Evolutionary conservation across 345 rosid species (phyloP).

Genomic region (Murraya paniculata): DNA sequence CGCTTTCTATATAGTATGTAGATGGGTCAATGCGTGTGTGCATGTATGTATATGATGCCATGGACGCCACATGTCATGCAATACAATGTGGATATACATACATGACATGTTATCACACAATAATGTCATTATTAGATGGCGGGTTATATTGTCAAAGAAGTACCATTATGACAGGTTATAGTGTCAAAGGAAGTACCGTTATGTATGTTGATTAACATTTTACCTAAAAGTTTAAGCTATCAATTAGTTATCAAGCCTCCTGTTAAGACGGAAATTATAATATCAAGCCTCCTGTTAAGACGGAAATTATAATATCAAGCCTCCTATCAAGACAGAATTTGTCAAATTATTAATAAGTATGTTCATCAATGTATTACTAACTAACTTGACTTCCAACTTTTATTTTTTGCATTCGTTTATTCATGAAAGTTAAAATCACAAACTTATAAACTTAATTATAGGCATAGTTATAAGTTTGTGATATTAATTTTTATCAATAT

Average conservation of each 20-base stretch:
- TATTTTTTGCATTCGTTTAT: too few species aligned
- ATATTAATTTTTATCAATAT: too few species aligned
- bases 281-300: not conserved
- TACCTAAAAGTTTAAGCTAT: not conserved
- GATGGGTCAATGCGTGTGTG: not conserved
- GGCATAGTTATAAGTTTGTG: too few species aligned
- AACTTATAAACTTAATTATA: too few species aligned
- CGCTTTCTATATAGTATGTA: constrained; percentile 13
- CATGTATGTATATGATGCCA: not conserved
- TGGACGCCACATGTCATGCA: not conserved
- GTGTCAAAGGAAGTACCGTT: not conserved
- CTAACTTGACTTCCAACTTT: too few species aligned
- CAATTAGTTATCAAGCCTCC: not conserved
- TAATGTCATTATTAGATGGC: not conserved
- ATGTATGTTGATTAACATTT: not conserved
- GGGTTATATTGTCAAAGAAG: not conserved
- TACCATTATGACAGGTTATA: not conserved
- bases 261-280: not conserved
- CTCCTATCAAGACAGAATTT: not conserved
- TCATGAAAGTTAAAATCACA: too few species aligned
- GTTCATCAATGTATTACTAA: too few species aligned
- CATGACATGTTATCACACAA: not conserved
- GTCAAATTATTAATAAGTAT: too few species aligned
- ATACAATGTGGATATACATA: not conserved
- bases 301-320: too few species aligned